Evolutionary conservation across 345 rosid species (phyloP), one percentile per base, ranked within the genome.

Genomic region (Chamaenerion angustifolium): DNA sequence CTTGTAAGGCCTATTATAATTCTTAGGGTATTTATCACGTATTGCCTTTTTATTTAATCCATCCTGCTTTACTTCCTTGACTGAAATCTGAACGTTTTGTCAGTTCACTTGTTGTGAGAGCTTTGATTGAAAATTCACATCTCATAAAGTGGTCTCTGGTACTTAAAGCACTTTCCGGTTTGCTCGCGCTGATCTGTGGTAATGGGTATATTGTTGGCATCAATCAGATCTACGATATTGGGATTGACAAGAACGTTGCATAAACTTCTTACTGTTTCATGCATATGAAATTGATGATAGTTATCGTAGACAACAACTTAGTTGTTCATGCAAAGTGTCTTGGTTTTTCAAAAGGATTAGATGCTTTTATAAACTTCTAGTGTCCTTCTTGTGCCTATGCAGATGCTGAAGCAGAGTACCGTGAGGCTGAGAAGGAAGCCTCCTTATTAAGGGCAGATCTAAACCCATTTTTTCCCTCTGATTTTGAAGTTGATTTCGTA

Each of bases 141-240:
- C 69, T 81, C 60, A 90, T 90, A 41, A 86, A 75, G 67, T 79
- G 81, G 98, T 79, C 88, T 27, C 77, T 90, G 19, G 57, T 90
- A 67, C 63, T 79, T 17, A 90, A 83, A 78, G 95, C 98, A 8
- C 61, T 85, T 47, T 76, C 81, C 7, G 98, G 98, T 44, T 76
- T 90, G 62, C 61, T 85, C 52, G 98, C 95, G 71, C 83, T 90
- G 18, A 69, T 85, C 58, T 90, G 94, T 49, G 98, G 95, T 25
- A 90, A 90, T 62, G 98, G 98, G 19, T 90, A 85, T 63, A 90
- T 90, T 27, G 98, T 90, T 18, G 98, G 98, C 80, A 81, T 90
- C 83, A 90, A 90, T 75, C 98, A 90, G 69, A 90, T 90, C 69
- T 90, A 81, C 35, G 98, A 90, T 68, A 73, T 90, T 42, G 92